Percentiles rank a stretch among this genome's conserved stretches.
phyloP scores from a whole-genome alignment of 805 yeast genomes.

The Torulaspora gathmanii region DNA sequence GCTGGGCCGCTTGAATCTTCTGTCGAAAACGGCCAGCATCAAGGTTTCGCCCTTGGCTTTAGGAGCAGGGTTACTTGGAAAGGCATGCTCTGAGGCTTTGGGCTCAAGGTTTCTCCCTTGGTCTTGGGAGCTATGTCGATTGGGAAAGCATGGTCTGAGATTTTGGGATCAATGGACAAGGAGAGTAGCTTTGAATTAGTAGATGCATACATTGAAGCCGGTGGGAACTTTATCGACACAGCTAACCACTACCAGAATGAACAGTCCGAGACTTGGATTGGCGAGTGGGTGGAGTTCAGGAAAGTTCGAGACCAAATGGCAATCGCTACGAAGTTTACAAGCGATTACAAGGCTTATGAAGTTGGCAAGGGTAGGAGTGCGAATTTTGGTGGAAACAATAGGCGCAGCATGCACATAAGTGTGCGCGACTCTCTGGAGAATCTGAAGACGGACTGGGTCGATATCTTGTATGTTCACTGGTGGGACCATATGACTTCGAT shows the following conservation, averaged over 20 bases:
- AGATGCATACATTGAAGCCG: slow-evolving; percentile 20
- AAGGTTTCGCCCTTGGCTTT: too few relatives aligned
- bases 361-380: slow-evolving; percentile 8
- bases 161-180: slow-evolving; percentile 19
- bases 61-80: slow-evolving; percentile 9
- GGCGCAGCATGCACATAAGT: slow-evolving; percentile 10
- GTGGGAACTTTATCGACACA: slow-evolving; percentile 26
- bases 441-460: slow-evolving; percentile 24
- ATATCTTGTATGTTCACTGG: slow-evolving; percentile 22
- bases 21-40: too few relatives aligned
- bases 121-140: slow-evolving; percentile 24
- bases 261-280: slow-evolving; percentile 25
- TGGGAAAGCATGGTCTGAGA: slow-evolving; percentile 22
- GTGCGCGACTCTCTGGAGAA: slow-evolving; percentile 11
- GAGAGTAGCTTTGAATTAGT: slow-evolving; percentile 15
- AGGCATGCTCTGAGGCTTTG: slow-evolving; percentile 21
- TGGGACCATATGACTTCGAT: slow-evolving; percentile 26
- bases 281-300: slow-evolving; percentile 26
- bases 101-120: slow-evolving; percentile 24
- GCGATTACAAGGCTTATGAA: slow-evolving; percentile 6
- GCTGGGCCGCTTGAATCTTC: too few relatives aligned
- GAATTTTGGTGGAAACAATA: slow-evolving; percentile 9
- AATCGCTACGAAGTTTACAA: slow-evolving; percentile 19
- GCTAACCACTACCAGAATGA: slow-evolving; percentile 21
- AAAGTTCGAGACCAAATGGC: slow-evolving; percentile 22